Percentiles rank a stretch among this genome's conserved stretches.
phyloP scores from a whole-genome alignment of 352 stramenopile species.

The Globisporangium orthogonon region DNA sequence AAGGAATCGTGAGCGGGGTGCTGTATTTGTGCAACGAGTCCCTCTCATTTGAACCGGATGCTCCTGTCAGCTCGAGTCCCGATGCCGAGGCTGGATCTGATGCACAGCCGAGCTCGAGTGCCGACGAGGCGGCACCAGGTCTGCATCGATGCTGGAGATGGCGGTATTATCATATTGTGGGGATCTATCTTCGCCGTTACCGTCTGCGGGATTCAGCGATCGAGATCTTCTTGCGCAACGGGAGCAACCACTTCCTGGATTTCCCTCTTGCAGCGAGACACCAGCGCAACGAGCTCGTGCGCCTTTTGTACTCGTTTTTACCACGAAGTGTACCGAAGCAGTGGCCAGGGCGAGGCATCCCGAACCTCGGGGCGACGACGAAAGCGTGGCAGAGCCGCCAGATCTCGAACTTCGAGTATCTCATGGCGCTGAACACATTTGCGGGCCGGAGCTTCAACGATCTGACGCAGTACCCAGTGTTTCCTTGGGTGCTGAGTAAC shows the following conservation, averaged over 20 bases:
- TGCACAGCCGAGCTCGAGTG: slow-evolving; percentile 1
- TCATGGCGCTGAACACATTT: slow-evolving; percentile 93
- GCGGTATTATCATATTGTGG: slow-evolving; percentile 74
- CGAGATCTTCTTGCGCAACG: slow-evolving; percentile 78
- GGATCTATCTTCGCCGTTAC: slow-evolving; percentile 76
- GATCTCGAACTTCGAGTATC: slow-evolving; percentile 94
- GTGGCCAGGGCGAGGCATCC: slow-evolving; percentile 53
- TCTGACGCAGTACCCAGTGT: slow-evolving; percentile 95
- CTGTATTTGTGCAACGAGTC: slow-evolving; percentile 63
- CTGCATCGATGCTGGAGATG: slow-evolving; percentile 72
- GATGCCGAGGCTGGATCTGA: not conserved
- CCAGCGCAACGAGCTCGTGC: slow-evolving; percentile 71
- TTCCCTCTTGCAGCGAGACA: slow-evolving; percentile 62
- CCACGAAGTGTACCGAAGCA: slow-evolving; percentile 67
- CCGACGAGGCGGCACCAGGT: slow-evolving; percentile 57
- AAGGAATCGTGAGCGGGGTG: slow-evolving; percentile 61
- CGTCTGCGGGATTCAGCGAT: slow-evolving; percentile 76
- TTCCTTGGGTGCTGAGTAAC: slow-evolving; percentile 85
- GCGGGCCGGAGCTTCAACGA: slow-evolving; percentile 89
- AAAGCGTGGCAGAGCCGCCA: slow-evolving; percentile 78
- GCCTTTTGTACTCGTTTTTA: slow-evolving; percentile 72
- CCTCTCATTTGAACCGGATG: slow-evolving; percentile 56
- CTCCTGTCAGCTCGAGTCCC: not conserved
- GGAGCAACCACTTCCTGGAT: slow-evolving; percentile 76
- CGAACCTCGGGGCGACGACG: slow-evolving; percentile 41